phyloP scores from a whole-genome alignment of 2,329 filamentous ascomycete genomes.

The Alternaria triticina region DNA sequence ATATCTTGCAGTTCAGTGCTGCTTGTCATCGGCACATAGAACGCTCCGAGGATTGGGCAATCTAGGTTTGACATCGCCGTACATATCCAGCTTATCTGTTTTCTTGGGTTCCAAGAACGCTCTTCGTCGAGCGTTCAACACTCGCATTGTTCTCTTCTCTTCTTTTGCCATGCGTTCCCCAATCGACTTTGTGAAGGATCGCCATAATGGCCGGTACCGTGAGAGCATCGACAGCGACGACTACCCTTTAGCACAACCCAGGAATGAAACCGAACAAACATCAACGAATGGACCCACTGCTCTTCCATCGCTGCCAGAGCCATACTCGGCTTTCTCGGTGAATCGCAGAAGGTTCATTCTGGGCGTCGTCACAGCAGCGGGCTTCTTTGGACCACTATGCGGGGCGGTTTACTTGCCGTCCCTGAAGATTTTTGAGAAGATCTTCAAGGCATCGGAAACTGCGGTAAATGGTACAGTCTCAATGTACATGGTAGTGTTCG shows the following conservation, averaged over 20 bases:
- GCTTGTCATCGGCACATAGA: slow-evolving; percentile 19
- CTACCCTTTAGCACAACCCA: slow-evolving; percentile 19
- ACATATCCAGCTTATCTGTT: slow-evolving; percentile 10
- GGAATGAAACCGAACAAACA: slow-evolving; percentile 17
- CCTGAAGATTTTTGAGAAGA: slow-evolving; percentile 46
- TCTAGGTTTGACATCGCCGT: slow-evolving; percentile 17
- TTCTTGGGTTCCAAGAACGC: slow-evolving; percentile 14
- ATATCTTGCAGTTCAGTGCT: slow-evolving; percentile 3
- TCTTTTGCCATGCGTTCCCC: slow-evolving; percentile 28
- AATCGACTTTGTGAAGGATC: slow-evolving; percentile 32
- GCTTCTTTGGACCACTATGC: slow-evolving; percentile 54
- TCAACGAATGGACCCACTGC: slow-evolving; percentile 10
- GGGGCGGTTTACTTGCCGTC: slow-evolving; percentile 55
- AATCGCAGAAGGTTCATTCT: slow-evolving; percentile 49
- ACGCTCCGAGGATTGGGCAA: slow-evolving; percentile 21
- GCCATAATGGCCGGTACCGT: slow-evolving; percentile 26
- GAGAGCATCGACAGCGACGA: slow-evolving; percentile 31
- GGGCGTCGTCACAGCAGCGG: slow-evolving; percentile 49
- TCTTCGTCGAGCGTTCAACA: background rate
- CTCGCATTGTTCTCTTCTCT: background rate
- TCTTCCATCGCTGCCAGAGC: slow-evolving; percentile 13
- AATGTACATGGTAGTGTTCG: slow-evolving; percentile 55
- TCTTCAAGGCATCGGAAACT: slow-evolving; percentile 47
- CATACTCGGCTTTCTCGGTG: slow-evolving; percentile 50
- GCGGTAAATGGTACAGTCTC: slow-evolving; percentile 54